Evolutionary conservation across 441 rosid genomes (phyloP), one percentile per base, ranked within the genome.

Genomic region (Corymbia citriodora): DNA sequence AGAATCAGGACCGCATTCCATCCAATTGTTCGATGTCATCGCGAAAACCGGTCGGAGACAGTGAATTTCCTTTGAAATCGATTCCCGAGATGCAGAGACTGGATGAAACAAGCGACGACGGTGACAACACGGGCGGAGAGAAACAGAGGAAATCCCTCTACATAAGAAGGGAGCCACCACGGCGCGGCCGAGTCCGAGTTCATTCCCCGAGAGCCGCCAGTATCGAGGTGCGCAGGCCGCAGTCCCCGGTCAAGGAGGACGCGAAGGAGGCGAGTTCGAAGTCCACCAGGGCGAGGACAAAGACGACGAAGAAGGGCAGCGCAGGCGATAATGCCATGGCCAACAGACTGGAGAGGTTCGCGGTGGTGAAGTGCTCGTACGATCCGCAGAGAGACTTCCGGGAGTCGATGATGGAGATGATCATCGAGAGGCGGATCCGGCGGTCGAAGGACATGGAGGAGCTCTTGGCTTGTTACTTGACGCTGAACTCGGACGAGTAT

Each of bases 371-470:
- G 94, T 94, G 96, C 91, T 96, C 99, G 2, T 93, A 89, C 54
- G 95, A 96, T 93, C 99, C 99, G 6, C 94, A 92, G 65, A 93
- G 95, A 83, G 99, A 97, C 92, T 98, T 98, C 90, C 93, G 96
- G 92, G 99, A 97, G 63, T 98, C 99, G 21, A 96, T 97, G 99
- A 90, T 92, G 12, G 99, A 97, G 95, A 98, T 98, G 99, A 97
- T 97, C 87, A 90, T 92, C 91, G 98, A 95, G 92, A 95, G 94
- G 89, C 93, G 91, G 91, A 96, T 97, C 91, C 91, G 92, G 90
- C 91, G 70, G 81, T 93, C 99, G 16, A 95, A 95, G 89, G 98
- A 96, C 87, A 96, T 97, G 48, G 97, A 98, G 93, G 97, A 97
- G 89, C 97, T 98, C 92, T 92, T 98, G 92, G 96, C 98, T 55